Conservation (phyloP, 1,139 yeast genomes). For the Geotrichum klebahnii region DNA sequence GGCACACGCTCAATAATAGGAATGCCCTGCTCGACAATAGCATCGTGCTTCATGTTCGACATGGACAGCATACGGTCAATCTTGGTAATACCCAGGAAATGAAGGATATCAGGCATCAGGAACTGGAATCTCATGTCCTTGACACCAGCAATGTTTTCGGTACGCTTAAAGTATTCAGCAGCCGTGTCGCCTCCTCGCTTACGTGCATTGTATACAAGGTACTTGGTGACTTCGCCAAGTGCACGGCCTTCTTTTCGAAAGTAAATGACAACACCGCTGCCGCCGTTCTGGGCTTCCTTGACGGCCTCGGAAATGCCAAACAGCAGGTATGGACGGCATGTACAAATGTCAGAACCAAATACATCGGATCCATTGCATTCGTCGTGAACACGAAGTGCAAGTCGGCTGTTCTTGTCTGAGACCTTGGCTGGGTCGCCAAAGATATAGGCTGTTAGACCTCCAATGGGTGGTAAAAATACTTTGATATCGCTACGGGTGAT, state of each 20-base stretch:
- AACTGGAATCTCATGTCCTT: slow-evolving; percentile 64
- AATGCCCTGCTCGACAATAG: slow-evolving; percentile 59
- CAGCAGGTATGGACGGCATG: slow-evolving; percentile 59
- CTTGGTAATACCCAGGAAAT: slow-evolving; percentile 56
- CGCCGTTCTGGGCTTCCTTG: slow-evolving; percentile 60
- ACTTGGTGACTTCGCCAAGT: slow-evolving; percentile 61
- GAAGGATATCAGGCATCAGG: slow-evolving; percentile 62
- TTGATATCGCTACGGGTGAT: slow-evolving; percentile 60
- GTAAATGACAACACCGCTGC: slow-evolving; percentile 56
- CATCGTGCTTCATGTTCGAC: slow-evolving; percentile 66
- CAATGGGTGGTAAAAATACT: slow-evolving; percentile 59
- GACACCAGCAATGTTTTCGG: slow-evolving; percentile 63
- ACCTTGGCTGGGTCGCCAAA: slow-evolving; percentile 55
- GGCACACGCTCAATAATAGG: slow-evolving; percentile 55
- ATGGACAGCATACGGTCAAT: slow-evolving; percentile 60
- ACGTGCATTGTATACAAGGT: slow-evolving; percentile 61
- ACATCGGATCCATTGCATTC: slow-evolving; percentile 67
- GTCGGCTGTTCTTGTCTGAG: slow-evolving; percentile 46
- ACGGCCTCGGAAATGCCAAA: slow-evolving; percentile 62
- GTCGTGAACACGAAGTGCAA: slow-evolving; percentile 58
- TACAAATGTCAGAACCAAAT: slow-evolving; percentile 60
- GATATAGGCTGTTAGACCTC: slow-evolving; percentile 58
- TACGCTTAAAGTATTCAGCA: slow-evolving; percentile 58
- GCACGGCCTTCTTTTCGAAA: slow-evolving; percentile 65
- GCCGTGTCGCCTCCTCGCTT: slow-evolving; percentile 63